Evolutionary conservation across 2,329 filamentous ascomycete species (phyloP), one percentile per base, ranked within the genome.

Genomic region (Eutypella sp.): DNA sequence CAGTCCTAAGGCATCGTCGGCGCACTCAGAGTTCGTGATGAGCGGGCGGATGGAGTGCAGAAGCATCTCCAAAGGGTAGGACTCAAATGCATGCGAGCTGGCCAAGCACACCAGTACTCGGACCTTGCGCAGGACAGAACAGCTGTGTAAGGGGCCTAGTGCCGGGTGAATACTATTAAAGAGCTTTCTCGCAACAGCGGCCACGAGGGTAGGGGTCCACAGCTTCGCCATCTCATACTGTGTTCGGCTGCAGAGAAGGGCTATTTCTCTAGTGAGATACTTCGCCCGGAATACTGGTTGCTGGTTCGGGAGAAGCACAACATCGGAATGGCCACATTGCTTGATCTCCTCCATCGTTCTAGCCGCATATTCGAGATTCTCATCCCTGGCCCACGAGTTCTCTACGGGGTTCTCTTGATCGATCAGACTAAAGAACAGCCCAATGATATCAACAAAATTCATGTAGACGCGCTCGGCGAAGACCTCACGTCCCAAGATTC

Each of bases 11-110:
- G 88, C 84, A 68, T 99, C 93, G 59, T 96, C 89, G 9, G 91
- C 87, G 64, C 92, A 97, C 59, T 95, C 86, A 0, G 84, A 77
- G 55, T 97, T 85, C 1, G 85, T 84, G 5, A 97, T 72, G 54
- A 90, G 95, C 0, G 83, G 82, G 9, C 86, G 78, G 18, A 96
- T 73, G 2, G 87, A 85, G 57, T 90, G 87, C 2, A 99, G 74
- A 0, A 95, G 74, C 87, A 96, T 93, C 64, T 99, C 89, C 13
- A 96, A 65, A 10, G 89, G 87, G 60, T 97, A 97, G 0, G 85
- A 87, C 34, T 81, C 71, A 20, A 85, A 73, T n/a, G 87, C 87
- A 42, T 83, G 75, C 1, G 79, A 64, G 0, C 89, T 90, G 22
- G 89, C 85, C 39, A 97, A 70, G 48, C 82, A 86, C 22, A 97